Evolutionary conservation across 140 eudicot genomes (phyloP), one percentile per base, ranked within the genome.

Genomic region (Stevia rebaudiana): DNA sequence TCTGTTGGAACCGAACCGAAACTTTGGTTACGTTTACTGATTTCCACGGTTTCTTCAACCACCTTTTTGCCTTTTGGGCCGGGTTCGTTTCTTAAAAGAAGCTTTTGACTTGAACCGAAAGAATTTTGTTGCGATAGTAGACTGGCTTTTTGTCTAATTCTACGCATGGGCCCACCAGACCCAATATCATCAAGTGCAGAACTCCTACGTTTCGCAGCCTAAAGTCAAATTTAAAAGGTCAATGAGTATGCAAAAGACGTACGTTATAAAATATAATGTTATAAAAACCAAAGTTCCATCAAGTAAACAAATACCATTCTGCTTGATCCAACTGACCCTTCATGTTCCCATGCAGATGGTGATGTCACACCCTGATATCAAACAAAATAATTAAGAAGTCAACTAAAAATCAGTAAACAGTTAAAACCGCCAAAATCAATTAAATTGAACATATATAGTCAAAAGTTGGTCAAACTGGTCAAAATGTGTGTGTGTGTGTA

Each of bases 201-300:
- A 67, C 94, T 83, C 73, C 90, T 83, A 13, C 99, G 90, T 65
- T 94, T 94, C 8, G 75, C 74, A 65, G 79, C 84, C 98, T 92
- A 77, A 42, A 75, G 61, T 1, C 46, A 59, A 62, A 57, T n/a
- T n/a, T n/a, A n/a, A 46, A 21, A 39, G 25, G 22, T 39, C 21
- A 18, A 28, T 21, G 8, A n/a, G n/a, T n/a, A n/a, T n/a, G n/a
- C n/a, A 16, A 22, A 33, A 42, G 28, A 8, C 33, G 28, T 6
- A 30, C n/a, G 25, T 30, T 31, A 33, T 15, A 56, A 0, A 31
- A 31, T 30, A n/a, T 11, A 6, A 31, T 56, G 28, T 23, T 5
- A 21, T 48, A 6, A 31, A 8, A 8, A 62, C 11, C 30, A 28
- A 6, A 3, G 42, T 7, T 33, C 3, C 18, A 51, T 63, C 40